Evolutionary conservation across 768 basidiomycete genomes (phyloP), one percentile per base, ranked within the genome.

Genomic region (Hypholoma fasciculare): DNA sequence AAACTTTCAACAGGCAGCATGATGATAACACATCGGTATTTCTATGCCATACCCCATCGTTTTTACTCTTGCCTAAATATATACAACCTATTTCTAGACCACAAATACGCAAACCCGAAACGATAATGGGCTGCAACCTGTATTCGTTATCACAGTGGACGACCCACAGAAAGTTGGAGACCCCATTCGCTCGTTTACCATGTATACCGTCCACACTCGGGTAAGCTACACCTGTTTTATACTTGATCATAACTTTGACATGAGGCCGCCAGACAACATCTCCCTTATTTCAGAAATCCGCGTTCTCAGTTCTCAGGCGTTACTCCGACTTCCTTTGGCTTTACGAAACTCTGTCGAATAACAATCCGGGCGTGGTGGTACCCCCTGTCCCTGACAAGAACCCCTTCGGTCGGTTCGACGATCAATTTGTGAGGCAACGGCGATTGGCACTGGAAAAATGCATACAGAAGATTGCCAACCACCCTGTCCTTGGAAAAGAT

Each of bases 261-360:
- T 52, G 20, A 36, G 46, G 38, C 37, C 54, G 26, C 53, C 30
- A 93, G 89, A 97, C 95, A 0, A 92, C 89, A 7, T 96, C 94
- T 3, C 88, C 92, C 0, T 74, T 88, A 23, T 98, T 83, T 74
- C 84, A 87, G 62, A 93, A 92, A 77, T 83, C 87, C 1, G 77
- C 86, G 1, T 96, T 97, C 71, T 96, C 95, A 2, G 97, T 98
- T 52, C 85, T 99, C 1, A 84, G 97, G n/a, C 88, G 97, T 34
- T 99, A 97, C 73, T 94, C 93, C 6, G 96, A 99, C 72, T 99
- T 98, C 67, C 82, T 98, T 17, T 98, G 97, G 97, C 74, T 99
- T 1, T 97, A 92, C 71, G 94, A 95, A 66, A 86, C 89, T 0
- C 82, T 99, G 1, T 88, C 87, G 0, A 70, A 74, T 63, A 98